These are phyloP conservation scores for Hortaea sp. DNA, from an alignment of 2,329 filamentous ascomycete species.

Conservation along the genomic window DNA sequence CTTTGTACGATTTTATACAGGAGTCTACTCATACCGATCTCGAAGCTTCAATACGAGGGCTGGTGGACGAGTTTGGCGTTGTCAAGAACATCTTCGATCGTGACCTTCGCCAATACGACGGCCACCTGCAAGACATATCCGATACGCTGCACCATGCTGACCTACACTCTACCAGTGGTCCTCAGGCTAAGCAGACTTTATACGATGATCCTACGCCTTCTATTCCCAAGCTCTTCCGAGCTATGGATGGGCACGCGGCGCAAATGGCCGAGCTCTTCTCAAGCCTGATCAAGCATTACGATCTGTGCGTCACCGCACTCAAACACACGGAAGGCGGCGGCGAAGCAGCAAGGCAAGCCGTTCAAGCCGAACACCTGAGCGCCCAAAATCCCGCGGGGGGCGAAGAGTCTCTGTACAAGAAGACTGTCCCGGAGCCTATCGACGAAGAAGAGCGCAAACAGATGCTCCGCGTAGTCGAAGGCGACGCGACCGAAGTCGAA, in stretches of 20 bases:
- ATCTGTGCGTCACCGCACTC: constrained; percentile 83
- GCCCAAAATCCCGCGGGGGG: constrained; percentile 33
- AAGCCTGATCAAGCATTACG: constrained; percentile 78
- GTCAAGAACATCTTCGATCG: constrained; percentile 48
- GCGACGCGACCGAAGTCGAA: constrained; percentile 55
- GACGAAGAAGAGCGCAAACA: constrained; percentile 67
- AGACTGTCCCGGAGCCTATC: constrained; percentile 50
- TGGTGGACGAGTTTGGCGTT: constrained; percentile 62
- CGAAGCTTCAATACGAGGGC: constrained; percentile 56
- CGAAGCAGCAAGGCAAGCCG: constrained; percentile 33
- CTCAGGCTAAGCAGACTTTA: constrained; percentile 21
- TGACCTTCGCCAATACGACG: constrained; percentile 58
- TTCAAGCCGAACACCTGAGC: constrained; percentile 26
- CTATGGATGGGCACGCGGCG: constrained; percentile 63
- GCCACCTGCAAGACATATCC: constrained; percentile 54
- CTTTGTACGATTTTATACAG: constrained; percentile 66
- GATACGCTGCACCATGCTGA: constrained; percentile 5
- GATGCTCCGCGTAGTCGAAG: constrained; percentile 70
- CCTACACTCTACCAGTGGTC: constrained; percentile 5
- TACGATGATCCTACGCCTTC: constrained; percentile 21
- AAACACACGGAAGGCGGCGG: constrained; percentile 66
- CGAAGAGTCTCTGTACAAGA: constrained; percentile 52
- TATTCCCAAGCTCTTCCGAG: constrained; percentile 38
- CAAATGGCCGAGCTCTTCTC: constrained; percentile 73
- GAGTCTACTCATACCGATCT: constrained; percentile 58